phyloP scores from a whole-genome alignment of 352 stramenopile genomes.

The Pythium oligandrum region DNA sequence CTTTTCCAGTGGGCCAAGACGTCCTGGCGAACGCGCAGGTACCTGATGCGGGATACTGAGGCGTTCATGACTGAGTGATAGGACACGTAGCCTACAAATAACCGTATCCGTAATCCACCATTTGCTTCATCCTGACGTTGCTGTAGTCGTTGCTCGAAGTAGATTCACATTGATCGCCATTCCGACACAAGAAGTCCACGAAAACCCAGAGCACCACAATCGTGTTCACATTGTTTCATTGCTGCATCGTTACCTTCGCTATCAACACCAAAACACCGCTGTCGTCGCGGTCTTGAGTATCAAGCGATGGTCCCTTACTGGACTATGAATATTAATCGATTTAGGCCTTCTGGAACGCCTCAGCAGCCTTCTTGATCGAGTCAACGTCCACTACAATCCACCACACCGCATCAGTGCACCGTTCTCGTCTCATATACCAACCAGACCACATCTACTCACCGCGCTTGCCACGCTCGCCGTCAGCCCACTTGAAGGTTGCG shows the following conservation, averaged over 20 bases:
- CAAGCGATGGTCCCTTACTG: neutral
- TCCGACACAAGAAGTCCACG: no score
- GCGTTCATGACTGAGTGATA: conserved; percentile 18
- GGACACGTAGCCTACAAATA: no score
- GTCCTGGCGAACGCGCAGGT: conserved; percentile 34
- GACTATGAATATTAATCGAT: conserved; percentile 15
- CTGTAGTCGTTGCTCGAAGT: no score
- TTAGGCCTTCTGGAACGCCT: conserved; percentile 77
- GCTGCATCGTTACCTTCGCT: no score
- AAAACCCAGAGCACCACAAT: no score
- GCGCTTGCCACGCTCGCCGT: conserved; percentile 73
- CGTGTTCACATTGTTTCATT: no score
- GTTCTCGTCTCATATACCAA: neutral
- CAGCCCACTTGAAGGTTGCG: conserved; percentile 81
- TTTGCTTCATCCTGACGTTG: no score
- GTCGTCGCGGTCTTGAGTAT: no score
- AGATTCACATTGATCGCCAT: no score
- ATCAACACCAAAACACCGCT: no score
- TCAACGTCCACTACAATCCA: conserved; percentile 46
- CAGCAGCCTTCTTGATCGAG: conserved; percentile 80
- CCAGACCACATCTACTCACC: conserved; percentile 23
- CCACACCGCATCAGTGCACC: neutral
- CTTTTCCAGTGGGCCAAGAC: conserved; percentile 54
- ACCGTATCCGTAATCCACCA: no score
- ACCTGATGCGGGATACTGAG: conserved; percentile 30